Conservation (phyloP, 2,329 filamentous ascomycete genomes). For the Talaromyces funiculosus region DNA sequence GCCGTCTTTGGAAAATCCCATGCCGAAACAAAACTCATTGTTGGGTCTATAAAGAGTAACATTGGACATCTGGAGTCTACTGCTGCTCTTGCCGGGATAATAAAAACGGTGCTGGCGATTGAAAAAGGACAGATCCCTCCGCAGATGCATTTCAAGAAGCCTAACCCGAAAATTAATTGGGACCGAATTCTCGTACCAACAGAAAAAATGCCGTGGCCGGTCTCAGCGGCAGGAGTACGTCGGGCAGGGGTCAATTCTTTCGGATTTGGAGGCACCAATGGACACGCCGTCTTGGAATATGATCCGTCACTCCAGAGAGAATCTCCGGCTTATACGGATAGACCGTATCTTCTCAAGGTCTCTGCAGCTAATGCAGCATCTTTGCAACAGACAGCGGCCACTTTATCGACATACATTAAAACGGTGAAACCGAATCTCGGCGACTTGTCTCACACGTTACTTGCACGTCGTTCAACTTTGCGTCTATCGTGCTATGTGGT, state of each 20-base stretch:
- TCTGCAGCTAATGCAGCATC: neutral
- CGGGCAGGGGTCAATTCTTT: constrained; percentile 12
- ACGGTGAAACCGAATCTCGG: neutral
- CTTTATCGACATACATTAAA: neutral
- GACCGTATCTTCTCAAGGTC: neutral
- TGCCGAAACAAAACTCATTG: neutral
- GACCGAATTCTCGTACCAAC: neutral
- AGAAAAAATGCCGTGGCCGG: neutral
- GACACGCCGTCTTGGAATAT: constrained; percentile 11
- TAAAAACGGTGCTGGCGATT: constrained; percentile 12
- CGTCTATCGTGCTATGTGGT: neutral
- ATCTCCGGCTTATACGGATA: neutral
- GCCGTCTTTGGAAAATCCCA: constrained; percentile 17
- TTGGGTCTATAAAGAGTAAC: constrained; percentile 6
- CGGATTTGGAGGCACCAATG: constrained; percentile 14
- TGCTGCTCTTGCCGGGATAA: constrained; percentile 7
- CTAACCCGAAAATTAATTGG: constrained; percentile 11
- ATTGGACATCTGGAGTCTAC: constrained; percentile 10
- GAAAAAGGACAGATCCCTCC: constrained; percentile 17
- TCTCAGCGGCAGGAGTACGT: neutral
- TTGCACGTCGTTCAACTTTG: constrained; percentile 2
- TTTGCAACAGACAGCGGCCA: neutral
- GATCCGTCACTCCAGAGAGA: neutral
- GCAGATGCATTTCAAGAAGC: constrained; percentile 16
- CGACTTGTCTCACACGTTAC: constrained; percentile 8